Base-by-base conservation (phyloP, 2,329 filamentous ascomycete species). In the Bipolaris cookei region DNA sequence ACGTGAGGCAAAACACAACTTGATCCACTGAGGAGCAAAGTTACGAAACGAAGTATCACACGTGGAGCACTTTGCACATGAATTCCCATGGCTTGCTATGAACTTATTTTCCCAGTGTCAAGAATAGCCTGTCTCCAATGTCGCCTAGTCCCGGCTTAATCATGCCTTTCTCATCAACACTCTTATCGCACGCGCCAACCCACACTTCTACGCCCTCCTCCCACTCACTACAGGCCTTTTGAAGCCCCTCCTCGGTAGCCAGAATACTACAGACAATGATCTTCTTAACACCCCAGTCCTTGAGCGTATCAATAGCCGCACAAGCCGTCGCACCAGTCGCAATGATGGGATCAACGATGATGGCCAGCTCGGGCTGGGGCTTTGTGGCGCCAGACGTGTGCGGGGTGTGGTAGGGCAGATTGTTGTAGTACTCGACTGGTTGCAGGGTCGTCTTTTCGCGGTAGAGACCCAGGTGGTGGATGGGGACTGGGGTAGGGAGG, bases 341-440 rank as follows among this genome's bases (percentile, higher is more conserved):
- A 72, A 98, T 96, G 66, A 98, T 86, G 3, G 94, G 95, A 73
- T 98, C 94, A 45, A 97, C 85, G 52, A 97, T 81, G 72, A 97
- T 90, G 57, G 92, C 92, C 11, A 97, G 82, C 20, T 85, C 82
- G 1, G 85, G 77, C 13, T 77, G 75, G 3, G 35, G 70, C 54
- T 28, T 66, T 23, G 30, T 49, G 4, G 56, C 18, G 4, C 73
- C 61, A 45, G 78, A 81, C 1, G 79, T 69, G 32, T 77, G 79
- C 53, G 67, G 81, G 37, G 82, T 74, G 78, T 91, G 89, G 78
- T 91, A 89, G 34, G 92, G 92, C 18, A 97, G 88, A 78, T 97
- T 97, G 83, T 97, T 97, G 85, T 97, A 97, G 84, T 97, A 97
- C 79, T 97, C 93, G 56, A 97, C 93, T 3, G 93, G 92, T 70